Conservation (phyloP, 1,284 basidiomycete species). For the Anthracocystis setariae region DNA sequence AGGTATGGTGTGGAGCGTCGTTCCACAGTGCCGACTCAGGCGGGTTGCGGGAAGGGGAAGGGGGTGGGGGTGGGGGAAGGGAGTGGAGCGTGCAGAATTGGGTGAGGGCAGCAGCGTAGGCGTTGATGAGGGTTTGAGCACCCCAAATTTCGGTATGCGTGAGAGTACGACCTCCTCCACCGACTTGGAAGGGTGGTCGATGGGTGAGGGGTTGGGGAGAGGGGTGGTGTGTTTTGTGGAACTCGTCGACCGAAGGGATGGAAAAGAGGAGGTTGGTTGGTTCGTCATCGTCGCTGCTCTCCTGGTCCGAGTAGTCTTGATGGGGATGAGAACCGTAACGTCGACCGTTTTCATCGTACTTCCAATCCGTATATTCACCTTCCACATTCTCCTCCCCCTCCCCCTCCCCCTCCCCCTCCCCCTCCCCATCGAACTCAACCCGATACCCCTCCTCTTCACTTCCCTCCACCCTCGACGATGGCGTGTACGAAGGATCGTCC, state of each 20-base stretch:
- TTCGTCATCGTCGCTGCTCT: slow-evolving; percentile 3
- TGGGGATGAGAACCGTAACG: slow-evolving; percentile 13
- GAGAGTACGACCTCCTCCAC: slow-evolving; percentile 28
- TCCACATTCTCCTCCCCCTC: neutral
- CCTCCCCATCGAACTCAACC: neutral
- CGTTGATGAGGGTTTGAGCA: neutral
- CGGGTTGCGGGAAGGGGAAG: neutral
- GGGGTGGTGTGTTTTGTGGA: slow-evolving; percentile 2
- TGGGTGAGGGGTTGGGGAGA: neutral
- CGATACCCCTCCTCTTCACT: neutral
- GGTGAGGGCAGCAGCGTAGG: slow-evolving; percentile 12
- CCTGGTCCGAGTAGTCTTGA: slow-evolving; percentile 1
- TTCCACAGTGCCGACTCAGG: slow-evolving; percentile 21
- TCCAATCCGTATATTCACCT: slow-evolving; percentile 13
- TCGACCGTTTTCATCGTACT: slow-evolving; percentile 32
- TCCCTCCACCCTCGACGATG: neutral
- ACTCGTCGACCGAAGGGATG: slow-evolving; percentile 28
- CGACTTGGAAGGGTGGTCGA: slow-evolving; percentile 24
- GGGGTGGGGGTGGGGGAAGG: neutral
- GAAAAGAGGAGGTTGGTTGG: slow-evolving; percentile 8
- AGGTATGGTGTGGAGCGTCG: slow-evolving; percentile 19
- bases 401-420: neutral
- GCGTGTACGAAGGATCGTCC: slow-evolving; percentile 21
- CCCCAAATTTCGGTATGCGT: slow-evolving; percentile 28
- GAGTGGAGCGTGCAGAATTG: slow-evolving; percentile 25